These are phyloP conservation scores for Ogataea nonfermentans DNA, from an alignment of 805 yeast genomes.

Conservation along the genomic window DNA sequence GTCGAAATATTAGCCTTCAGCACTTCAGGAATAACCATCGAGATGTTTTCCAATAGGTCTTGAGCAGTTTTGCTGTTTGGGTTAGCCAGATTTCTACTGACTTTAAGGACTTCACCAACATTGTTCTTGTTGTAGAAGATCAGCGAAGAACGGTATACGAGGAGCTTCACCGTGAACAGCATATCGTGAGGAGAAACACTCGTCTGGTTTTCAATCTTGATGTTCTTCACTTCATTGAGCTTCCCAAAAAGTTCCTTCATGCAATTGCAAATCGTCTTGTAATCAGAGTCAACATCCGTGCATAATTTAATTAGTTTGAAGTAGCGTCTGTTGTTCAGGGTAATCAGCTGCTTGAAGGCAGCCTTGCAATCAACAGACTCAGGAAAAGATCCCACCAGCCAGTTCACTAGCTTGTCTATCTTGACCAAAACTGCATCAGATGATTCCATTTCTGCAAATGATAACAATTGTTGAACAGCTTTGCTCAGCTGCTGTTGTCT, in stretches of 20 bases:
- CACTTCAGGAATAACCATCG: conserved; percentile 59
- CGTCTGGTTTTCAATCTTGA: conserved; percentile 32
- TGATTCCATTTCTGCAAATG: conserved; percentile 41
- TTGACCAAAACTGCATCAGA: conserved; percentile 29
- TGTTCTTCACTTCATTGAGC: conserved; percentile 49
- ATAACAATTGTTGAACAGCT: conserved; percentile 49
- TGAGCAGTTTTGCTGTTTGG: conserved; percentile 41
- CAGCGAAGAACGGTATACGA: conserved; percentile 61
- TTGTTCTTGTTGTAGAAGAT: conserved; percentile 65
- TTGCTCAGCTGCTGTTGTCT: conserved; percentile 63
- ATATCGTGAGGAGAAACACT: conserved; percentile 47
- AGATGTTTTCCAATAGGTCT: conserved; percentile 56
- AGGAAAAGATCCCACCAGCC: conserved; percentile 63
- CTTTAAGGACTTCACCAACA: conserved; percentile 50
- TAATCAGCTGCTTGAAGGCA: conserved; percentile 51
- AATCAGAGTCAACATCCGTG: conserved; percentile 56
- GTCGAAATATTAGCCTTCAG: conserved; percentile 57
- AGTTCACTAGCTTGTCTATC: conserved; percentile 52
- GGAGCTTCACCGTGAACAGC: conserved; percentile 50
- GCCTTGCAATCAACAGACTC: conserved; percentile 44
- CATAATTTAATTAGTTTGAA: conserved; percentile 55
- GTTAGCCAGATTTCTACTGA: conserved; percentile 37
- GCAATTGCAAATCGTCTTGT: conserved; percentile 56
- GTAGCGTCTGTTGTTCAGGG: conserved; percentile 57
- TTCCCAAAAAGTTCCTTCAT: conserved; percentile 61